Conservation (phyloP, 192 early-diverging fungal genomes). For the Coemansia reversa region DNA sequence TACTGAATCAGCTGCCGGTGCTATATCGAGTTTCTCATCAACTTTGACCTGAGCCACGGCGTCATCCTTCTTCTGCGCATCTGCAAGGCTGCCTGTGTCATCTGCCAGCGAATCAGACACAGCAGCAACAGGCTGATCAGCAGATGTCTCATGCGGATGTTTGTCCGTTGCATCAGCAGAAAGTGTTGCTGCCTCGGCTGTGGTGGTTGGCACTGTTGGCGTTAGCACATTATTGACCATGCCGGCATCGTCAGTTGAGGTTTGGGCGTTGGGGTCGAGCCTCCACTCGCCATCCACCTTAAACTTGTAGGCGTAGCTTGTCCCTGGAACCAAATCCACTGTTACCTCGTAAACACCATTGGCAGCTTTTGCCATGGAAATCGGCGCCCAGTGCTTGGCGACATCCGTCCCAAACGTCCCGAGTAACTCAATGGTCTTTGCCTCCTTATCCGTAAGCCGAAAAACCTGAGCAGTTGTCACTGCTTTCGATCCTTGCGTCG, state of each 20-base stretch:
- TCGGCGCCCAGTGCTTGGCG: constrained; percentile 30
- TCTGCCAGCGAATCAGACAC: constrained; percentile 4
- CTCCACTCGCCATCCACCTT: constrained; percentile 46
- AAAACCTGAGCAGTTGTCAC: constrained; percentile 26
- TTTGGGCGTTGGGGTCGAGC: constrained; percentile 34
- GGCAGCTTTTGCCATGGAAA: constrained; percentile 29
- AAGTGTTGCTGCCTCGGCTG: constrained; percentile 3
- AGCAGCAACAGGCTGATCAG: neutral
- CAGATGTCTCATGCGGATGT: neutral
- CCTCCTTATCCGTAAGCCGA: constrained; percentile 17
- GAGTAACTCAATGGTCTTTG: constrained; percentile 32
- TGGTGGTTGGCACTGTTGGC: neutral
- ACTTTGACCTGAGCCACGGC: neutral
- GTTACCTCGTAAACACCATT: constrained; percentile 25
- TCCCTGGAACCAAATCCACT: constrained; percentile 16
- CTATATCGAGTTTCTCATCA: constrained; percentile 9
- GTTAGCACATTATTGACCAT: constrained; percentile 38
- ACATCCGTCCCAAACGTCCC: constrained; percentile 38
- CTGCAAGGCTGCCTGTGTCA: constrained; percentile 15
- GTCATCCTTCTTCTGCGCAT: neutral
- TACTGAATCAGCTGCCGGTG: neutral
- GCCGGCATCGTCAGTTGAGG: constrained; percentile 27
- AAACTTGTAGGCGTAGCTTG: constrained; percentile 41
- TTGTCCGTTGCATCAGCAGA: neutral
- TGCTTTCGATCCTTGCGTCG: neutral